Evolutionary conservation across 2,329 filamentous ascomycete genomes (phyloP).

Genomic region (Epichloe uncinata): DNA sequence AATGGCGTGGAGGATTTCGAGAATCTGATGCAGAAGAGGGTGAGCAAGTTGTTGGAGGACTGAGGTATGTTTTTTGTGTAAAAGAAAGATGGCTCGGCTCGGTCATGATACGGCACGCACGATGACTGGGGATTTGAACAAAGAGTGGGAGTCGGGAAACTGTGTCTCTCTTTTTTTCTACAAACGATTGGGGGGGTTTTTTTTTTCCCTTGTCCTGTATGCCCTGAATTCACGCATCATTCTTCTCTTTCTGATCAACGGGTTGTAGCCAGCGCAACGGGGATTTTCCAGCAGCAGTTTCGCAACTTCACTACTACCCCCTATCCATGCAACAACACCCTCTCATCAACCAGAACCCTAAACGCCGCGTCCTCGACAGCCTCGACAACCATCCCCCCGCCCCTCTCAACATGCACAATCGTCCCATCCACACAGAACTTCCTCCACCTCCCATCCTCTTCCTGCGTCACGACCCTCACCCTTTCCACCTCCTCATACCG

Average conservation of each 20-base stretch:
- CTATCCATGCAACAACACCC: conserved; percentile 9
- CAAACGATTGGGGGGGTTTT: too few relatives aligned
- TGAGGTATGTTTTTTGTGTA: neutral
- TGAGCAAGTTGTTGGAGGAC: conserved; percentile 26
- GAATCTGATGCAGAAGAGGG: conserved; percentile 45
- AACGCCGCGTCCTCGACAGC: conserved; percentile 31
- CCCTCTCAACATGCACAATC: conserved; percentile 59
- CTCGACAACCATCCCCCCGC: conserved; percentile 56
- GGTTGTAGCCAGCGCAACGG: too few relatives aligned
- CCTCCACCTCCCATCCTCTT: conserved; percentile 59
- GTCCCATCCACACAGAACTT: conserved; percentile 87
- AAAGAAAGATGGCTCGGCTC: neutral
- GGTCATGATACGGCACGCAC: too few relatives aligned
- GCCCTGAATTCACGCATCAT: too few relatives aligned
- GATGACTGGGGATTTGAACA: too few relatives aligned
- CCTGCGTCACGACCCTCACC: conserved; percentile 48
- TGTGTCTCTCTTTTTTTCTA: too few relatives aligned
- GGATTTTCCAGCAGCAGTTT: too few relatives aligned
- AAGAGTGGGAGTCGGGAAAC: too few relatives aligned
- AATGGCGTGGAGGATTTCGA: conserved; percentile 55
- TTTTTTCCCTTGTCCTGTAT: too few relatives aligned
- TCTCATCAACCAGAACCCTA: conserved; percentile 29
- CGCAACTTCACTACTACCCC: too few relatives aligned
- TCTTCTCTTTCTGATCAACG: too few relatives aligned
- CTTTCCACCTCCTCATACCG: conserved; percentile 59